phyloP scores from a whole-genome alignment of 2,329 filamentous ascomycete species.

The Colletotrichum costaricense region DNA sequence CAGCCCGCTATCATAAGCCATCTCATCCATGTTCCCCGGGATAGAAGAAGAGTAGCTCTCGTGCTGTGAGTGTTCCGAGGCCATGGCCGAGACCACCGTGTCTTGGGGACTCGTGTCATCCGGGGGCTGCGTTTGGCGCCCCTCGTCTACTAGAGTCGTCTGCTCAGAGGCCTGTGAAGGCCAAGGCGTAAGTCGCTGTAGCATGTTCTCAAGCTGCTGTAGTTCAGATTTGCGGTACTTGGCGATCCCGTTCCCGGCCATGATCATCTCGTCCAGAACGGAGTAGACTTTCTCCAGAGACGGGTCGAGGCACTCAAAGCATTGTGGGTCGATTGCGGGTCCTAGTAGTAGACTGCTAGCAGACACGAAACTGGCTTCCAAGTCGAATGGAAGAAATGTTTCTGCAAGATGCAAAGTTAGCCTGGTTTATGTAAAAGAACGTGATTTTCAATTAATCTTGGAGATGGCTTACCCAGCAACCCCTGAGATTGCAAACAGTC shows the following conservation, averaged over 20 bases:
- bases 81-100: constrained; percentile 3
- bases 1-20: constrained; percentile 47
- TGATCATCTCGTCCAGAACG: constrained; percentile 59
- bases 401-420: constrained; percentile 44
- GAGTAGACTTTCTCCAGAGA: constrained; percentile 55
- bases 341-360: constrained; percentile 54
- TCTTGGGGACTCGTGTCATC: constrained; percentile 11
- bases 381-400: constrained; percentile 60
- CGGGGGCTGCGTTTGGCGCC: not conserved
- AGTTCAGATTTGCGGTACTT: constrained; percentile 56
- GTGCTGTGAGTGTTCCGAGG: constrained; percentile 8
- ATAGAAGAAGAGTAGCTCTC: constrained; percentile 33
- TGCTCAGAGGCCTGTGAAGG: not conserved
- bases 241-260: constrained; percentile 58
- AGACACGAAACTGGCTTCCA: constrained; percentile 57
- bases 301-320: constrained; percentile 46
- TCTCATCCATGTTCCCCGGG: constrained; percentile 38
- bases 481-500: constrained; percentile 56
- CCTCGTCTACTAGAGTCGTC: not conserved
- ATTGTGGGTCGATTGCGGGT: constrained; percentile 47
- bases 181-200: constrained; percentile 42
- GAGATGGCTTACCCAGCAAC: constrained; percentile 52
- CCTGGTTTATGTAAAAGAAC: not conserved
- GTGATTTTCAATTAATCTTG: too few species aligned
- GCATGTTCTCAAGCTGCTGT: constrained; percentile 54